Evolutionary conservation across 176 grass and related monocot species (phyloP).

Genomic region (maize (Zea mays)): DNA sequence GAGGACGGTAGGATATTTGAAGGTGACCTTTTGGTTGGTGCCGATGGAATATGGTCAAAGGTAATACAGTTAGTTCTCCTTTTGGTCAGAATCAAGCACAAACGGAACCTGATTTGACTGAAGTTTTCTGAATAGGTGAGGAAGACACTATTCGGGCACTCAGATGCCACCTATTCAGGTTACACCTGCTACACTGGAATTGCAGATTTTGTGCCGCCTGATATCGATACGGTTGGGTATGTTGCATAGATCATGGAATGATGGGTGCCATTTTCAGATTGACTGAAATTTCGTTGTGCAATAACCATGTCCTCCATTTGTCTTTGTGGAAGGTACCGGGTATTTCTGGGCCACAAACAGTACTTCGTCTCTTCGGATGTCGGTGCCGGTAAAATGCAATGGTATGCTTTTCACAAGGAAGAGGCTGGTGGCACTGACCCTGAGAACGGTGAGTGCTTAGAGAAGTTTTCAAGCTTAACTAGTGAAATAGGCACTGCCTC

Average conservation of each 20-base stretch:
- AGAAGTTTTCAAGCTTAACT: constrained; percentile 20
- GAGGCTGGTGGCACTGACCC: constrained; percentile 77
- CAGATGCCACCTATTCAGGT: constrained; percentile 80
- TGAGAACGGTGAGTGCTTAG: constrained; percentile 67
- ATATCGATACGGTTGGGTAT: constrained; percentile 98
- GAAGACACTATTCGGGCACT: constrained; percentile 67
- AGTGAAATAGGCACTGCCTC: constrained; percentile 16
- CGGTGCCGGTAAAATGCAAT: constrained; percentile 98
- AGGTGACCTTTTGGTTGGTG: constrained; percentile 95
- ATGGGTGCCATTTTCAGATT: constrained; percentile 11
- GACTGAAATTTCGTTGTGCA: neutral
- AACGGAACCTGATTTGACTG: constrained; percentile 21
- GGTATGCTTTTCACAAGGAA: constrained; percentile 98
- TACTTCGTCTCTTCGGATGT: constrained; percentile 99
- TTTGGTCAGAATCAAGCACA: constrained; percentile 22
- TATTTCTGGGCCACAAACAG: constrained; percentile 97
- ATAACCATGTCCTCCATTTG: constrained; percentile 33
- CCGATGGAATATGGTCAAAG: constrained; percentile 98
- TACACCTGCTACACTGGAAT: constrained; percentile 99
- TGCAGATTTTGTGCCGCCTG: constrained; percentile 89
- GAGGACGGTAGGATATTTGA: constrained; percentile 84
- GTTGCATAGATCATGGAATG: constrained; percentile 22
- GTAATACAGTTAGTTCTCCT: constrained; percentile 40
- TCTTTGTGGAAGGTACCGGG: constrained; percentile 64
- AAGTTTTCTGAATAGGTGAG: constrained; percentile 68